Base-by-base conservation (phyloP, 306 rosid species). In the Trifolium fragiferum region DNA sequence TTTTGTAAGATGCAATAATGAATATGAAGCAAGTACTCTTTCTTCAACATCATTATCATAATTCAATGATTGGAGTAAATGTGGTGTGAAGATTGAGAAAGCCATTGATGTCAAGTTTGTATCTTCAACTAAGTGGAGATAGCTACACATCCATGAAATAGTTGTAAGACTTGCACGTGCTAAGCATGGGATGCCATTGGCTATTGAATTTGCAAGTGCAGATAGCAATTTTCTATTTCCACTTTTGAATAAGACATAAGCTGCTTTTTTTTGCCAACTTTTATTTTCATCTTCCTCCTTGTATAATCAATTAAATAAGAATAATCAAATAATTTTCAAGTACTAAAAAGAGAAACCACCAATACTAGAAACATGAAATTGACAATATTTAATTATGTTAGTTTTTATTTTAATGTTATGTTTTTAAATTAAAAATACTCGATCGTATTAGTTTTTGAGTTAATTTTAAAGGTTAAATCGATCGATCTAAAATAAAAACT, bases 11-110 rank as follows among this genome's bases (percentile, higher is more conserved):
- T 72, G 72, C 16, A 90, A 78, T 46, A 93, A 80, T 15, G 98
- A 77, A 82, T 74, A 86, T 38, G 97, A 89, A 74, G 98, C 90
- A 7, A 93, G 87, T n/a, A 93, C 96, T 82, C 88, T 89, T 59
- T 87, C 90, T 79, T 89, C 93, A n/a, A 69, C 85, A 76, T 89
- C 96, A 79, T 75, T 86, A 74, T 85, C 87, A 62, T 64, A 84
- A 67, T 67, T 76, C 81, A 93, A 81, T 47, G 85, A 89, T 60
- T 81, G 76, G 33, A 86, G 54, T 67, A 93, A 53, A 15, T 66
- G 88, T 25, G 90, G 97, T 35, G 49, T 73, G 14, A 93, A 81
- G 84, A 82, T 76, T 58, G 90, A 88, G 72, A 81, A 66, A 63
- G 87, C 82, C 82, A 89, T 78, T 46, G 59, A 43, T 72, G 73